Evolutionary conservation across 306 rosid species (phyloP), one percentile per base, ranked within the genome.

Genomic region (Lathyrus tuberosus): DNA sequence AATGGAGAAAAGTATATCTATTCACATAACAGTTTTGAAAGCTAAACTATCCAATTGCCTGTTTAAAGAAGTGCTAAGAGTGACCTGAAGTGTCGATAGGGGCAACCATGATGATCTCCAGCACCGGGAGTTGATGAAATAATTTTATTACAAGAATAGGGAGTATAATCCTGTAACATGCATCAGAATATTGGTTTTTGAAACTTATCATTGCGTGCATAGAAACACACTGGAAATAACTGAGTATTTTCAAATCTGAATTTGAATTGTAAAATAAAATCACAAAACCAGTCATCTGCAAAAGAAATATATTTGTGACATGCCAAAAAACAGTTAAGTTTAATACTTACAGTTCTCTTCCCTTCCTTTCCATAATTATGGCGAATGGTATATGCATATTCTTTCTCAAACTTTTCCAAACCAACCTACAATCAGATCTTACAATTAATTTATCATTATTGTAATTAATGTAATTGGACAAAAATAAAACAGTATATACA

Each of bases 21-120:
- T 44, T 38, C 52, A 63, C 48, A 46, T 28, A 8, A 62, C 68
- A 15, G n/a, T 49, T 65, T 37, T 15, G 10, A 69, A 58, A 71
- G 66, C n/a, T 68, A 53, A 43, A 70, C 5, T 58, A 72, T 67
- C 28, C 33, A 38, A 8, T 24, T 17, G 48, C 13, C 16, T 54
- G 67, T 22, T 68, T 74, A 37, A 62, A 37, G 42, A 18, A 58
- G 67, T 51, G 22, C 46, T 42, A 57, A 46, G 72, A 74, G 72
- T 51, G 51, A 94, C 97, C 95, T 87, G 89, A 94, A 94, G 82
- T 91, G 96, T 75, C 95, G 87, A 76, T 94, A 94, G n/a, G 99
- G 99, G 82, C 97, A 94, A 62, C 99, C 99, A 77, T 94, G 99
- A 67, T 94, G 97, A 87, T 94, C 97, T 78, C 99, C 99, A 62